phyloP scores from a whole-genome alignment of 2,329 filamentous ascomycete species.

The Coniochaeta prunicola region DNA sequence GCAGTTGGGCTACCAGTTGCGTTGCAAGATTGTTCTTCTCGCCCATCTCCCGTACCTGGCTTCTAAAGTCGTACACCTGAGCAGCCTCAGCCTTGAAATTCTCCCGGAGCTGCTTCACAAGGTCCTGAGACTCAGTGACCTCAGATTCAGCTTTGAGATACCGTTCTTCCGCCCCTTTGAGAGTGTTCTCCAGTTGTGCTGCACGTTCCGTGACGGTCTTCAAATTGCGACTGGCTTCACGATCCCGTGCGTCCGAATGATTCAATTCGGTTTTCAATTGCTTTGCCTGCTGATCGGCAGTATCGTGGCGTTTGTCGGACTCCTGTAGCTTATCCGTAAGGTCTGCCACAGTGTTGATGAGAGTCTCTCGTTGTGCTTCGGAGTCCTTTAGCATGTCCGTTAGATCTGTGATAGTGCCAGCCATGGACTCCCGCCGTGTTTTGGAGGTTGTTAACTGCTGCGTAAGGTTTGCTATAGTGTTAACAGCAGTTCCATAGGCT shows the following conservation, averaged over 20 bases:
- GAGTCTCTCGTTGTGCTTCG: not conserved
- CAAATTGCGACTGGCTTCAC: not conserved
- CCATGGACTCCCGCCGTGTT: too few species aligned
- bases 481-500: too few species aligned
- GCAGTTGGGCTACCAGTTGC: not conserved
- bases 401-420: too few species aligned
- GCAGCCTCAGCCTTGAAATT: not conserved
- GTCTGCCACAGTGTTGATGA: not conserved
- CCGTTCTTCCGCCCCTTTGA: not conserved
- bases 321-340: not conserved
- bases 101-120: not conserved
- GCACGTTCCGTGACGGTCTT: not conserved
- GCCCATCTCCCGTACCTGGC: not conserved
- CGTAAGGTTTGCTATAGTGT: too few species aligned
- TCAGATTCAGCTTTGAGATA: not conserved
- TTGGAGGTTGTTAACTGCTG: too few species aligned
- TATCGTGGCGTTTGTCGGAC: not conserved
- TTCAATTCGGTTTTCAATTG: not conserved
- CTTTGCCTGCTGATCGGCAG: not conserved
- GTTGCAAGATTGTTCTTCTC: not conserved
- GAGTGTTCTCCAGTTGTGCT: not conserved
- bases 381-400: not conserved
- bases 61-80: not conserved
- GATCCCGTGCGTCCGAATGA: not conserved
- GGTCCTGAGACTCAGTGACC: not conserved